Conservation (phyloP, 2,329 filamentous ascomycete genomes). For the Emericellopsis atlantica region DNA sequence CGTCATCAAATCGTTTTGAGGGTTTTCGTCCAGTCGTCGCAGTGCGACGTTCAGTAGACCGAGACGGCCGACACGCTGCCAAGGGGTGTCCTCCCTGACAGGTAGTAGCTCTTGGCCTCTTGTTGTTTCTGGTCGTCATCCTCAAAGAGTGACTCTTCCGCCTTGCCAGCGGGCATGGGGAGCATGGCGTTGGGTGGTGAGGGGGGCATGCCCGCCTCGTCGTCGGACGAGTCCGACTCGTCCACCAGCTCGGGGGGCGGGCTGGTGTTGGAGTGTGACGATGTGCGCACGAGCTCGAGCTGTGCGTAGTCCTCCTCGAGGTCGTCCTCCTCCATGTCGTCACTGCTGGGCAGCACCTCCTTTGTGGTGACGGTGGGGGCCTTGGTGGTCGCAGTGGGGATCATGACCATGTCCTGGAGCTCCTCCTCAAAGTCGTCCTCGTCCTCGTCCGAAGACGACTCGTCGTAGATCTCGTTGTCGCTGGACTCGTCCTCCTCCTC, state of each 20-base stretch:
- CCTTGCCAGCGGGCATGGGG: slow-evolving; percentile 42
- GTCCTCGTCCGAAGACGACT: slow-evolving; percentile 42
- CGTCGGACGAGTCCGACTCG: slow-evolving; percentile 56
- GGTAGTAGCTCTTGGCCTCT: slow-evolving; percentile 24
- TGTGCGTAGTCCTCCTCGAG: slow-evolving; percentile 54
- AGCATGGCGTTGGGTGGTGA: slow-evolving; percentile 49
- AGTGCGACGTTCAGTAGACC: slow-evolving; percentile 33
- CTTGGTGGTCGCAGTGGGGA: slow-evolving; percentile 29
- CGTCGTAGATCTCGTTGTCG: slow-evolving; percentile 40
- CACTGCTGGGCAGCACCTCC: slow-evolving; percentile 21
- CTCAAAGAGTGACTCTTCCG: slow-evolving; percentile 28
- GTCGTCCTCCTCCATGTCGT: slow-evolving; percentile 35
- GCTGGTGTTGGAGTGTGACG: slow-evolving; percentile 46
- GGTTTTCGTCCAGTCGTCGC: background rate
- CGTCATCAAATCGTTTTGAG: background rate
- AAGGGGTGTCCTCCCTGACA: slow-evolving; percentile 35
- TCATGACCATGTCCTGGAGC: slow-evolving; percentile 44
- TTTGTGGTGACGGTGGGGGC: slow-evolving; percentile 19
- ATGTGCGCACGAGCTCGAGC: slow-evolving; percentile 55
- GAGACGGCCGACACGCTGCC: slow-evolving; percentile 42
- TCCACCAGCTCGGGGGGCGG: slow-evolving; percentile 57
- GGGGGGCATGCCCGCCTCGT: slow-evolving; percentile 61
- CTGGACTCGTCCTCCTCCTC: slow-evolving; percentile 31
- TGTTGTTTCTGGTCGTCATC: slow-evolving; percentile 27
- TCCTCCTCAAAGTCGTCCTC: slow-evolving; percentile 47